Base-by-base conservation (phyloP, 2,329 filamentous ascomycete genomes). In the Penicillium janthinellum region DNA sequence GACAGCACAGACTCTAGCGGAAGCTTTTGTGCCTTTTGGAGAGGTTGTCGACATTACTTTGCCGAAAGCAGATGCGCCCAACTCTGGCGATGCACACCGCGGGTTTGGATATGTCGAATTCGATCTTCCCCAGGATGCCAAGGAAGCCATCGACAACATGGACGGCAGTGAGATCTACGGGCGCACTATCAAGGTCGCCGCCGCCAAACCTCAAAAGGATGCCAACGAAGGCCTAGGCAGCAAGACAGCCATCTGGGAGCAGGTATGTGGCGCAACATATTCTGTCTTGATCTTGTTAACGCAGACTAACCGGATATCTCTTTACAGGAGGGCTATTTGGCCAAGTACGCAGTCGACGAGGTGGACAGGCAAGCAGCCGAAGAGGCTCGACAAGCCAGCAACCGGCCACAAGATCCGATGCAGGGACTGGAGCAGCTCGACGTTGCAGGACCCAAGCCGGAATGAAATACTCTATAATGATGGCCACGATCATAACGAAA, bases 141-240 rank as follows among this genome's bases (percentile, higher is more conserved):
- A 88, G 71, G 94, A 98, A 78, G 95, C 95, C 53, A 96, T 99
- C 75, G 92, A 98, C 82, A 99, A 99, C 74, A 98, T 99, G 94
- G 92, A 99, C 74, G 92, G 96, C 75, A 90, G 93, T 61, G 94
- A 98, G 79, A 85, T 99, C 48, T 98, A 94, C 74, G 96, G 95
- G 11, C 87, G 91, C 60, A 89, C 95, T 14, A 89, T 99, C 75
- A 96, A 93, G 75, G 94, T 98, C 54, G 93, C 92, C 47, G 86
- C 90, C 57, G 96, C 96, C 45, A 99, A 96, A 77, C 87, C 91
- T 35, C 92, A 95, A 63, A 97, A 96, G 82, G 91, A 91, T 69
- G 86, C 87, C 52, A 90, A 90, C 55, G 92, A 96, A 74, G 92
- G 93, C 0, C 76, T 99, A 47, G 93, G 94, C 25, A 96, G 92